Base-by-base conservation (phyloP, 495 filamentous ascomycete genomes). In the Trichocladium uniseriatum region DNA sequence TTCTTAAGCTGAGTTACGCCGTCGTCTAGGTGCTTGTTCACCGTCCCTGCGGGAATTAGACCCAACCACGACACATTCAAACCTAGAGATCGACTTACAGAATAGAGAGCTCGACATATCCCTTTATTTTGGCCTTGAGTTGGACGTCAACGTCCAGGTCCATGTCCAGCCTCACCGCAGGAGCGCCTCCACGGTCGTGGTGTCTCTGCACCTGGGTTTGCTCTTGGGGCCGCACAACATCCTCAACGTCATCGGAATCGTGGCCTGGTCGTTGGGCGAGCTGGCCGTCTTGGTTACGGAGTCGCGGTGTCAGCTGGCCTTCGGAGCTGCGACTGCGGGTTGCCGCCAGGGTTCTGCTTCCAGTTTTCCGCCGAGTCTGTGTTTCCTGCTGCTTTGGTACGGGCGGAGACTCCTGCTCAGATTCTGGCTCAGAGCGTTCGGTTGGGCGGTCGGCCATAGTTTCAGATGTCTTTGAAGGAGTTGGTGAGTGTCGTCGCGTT, bases 91-190 rank as follows among this genome's bases (percentile, higher is more conserved):
- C n/a, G 6, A 49, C 59, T 53, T 49, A 55, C 57, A 61, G 44
- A 14, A 61, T 57, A 5, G 58, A 42, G 13, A 61, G 43, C 10
- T 57, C 60, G 24, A 64, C 20, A 29, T 54, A 41, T 13, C 61
- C 61, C 37, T 61, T 51, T 7, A 63, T 61, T 21, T 59, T 64
- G 2, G 55, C 58, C 35, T 57, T 54, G 22, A 64, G 49, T n/a
- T 53, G 48, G n/a, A 64, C 21, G 13, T 63, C 53, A n/a, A 63
- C 16, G n/a, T 63, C 61, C 24, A 61, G 15, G 40, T 63, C 35
- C 56, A 63, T 61, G 27, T 61, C 58, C 6, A 63, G 39, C 38
- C 61, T 50, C 19, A 64, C 46, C 1, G 61, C 61, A 9, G 47
- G 61, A 5, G 56, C 61, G 10, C 58, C 54, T 7, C 52, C 22